Conservation (phyloP, 208 protist species). For the Acanthamoeba sp. region DNA sequence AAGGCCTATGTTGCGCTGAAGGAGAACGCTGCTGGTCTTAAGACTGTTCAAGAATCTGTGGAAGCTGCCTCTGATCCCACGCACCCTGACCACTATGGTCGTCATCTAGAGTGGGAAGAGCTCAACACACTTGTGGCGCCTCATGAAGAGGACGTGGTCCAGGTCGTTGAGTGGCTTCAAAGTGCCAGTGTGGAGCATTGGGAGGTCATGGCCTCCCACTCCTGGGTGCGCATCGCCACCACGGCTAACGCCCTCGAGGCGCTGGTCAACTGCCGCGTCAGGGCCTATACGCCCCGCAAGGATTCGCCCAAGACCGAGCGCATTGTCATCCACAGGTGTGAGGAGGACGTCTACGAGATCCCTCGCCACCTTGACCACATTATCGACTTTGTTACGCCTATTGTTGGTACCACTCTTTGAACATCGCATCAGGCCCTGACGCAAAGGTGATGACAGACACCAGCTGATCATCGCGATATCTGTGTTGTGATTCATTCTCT, state of each 20-base stretch:
- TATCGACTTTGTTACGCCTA: constrained; percentile 65
- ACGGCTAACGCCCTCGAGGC: background rate
- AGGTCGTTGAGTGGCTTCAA: constrained; percentile 23
- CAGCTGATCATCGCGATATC: background rate
- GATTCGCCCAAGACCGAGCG: background rate
- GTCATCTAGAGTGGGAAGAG: too few relatives aligned
- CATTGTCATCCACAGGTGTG: background rate
- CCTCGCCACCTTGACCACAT: constrained; percentile 60
- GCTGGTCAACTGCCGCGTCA: constrained; percentile 44
- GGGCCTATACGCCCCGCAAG: background rate
- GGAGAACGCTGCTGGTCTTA: constrained; percentile 50
- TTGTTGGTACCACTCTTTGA: constrained; percentile 25
- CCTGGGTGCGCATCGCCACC: constrained; percentile 22
- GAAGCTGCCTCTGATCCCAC: constrained; percentile 25
- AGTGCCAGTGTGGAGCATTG: background rate
- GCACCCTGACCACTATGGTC: background rate
- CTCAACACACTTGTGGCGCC: too few relatives aligned
- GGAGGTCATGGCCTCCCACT: constrained; percentile 20
- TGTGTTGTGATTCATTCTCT: background rate
- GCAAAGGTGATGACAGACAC: background rate
- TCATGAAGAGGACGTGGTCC: too few relatives aligned
- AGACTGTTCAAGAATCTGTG: background rate
- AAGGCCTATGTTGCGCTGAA: constrained; percentile 51
- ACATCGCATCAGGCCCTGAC: background rate
- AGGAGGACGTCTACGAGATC: constrained; percentile 1